phyloP scores from a whole-genome alignment of 2,329 filamentous ascomycete genomes.

The Diaporthe ampelina region DNA sequence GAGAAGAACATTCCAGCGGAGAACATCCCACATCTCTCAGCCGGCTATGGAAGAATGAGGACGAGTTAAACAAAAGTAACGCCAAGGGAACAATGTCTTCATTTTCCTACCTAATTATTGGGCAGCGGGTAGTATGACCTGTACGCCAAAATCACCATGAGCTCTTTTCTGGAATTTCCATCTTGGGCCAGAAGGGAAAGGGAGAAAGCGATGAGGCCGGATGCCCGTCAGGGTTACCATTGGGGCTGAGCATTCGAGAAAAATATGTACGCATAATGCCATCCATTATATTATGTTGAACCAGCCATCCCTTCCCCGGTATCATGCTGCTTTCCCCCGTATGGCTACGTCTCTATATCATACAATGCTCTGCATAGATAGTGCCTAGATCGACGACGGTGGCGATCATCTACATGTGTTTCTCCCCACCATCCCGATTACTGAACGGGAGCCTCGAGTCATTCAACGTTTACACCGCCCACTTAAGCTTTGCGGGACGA shows the following conservation, averaged over 20 bases:
- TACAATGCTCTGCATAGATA: too few species aligned
- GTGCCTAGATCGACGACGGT: neutral
- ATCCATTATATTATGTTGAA: too few species aligned
- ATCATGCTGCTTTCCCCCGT: too few species aligned
- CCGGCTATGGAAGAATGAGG: too few species aligned
- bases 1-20: too few species aligned
- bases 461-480: constrained; percentile 23
- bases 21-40: too few species aligned
- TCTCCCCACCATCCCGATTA: neutral
- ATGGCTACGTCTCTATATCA: too few species aligned
- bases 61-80: too few species aligned
- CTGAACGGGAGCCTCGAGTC: constrained; percentile 16
- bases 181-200: neutral
- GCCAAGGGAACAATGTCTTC: too few species aligned
- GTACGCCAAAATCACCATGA: neutral
- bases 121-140: too few species aligned
- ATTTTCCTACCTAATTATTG: too few species aligned
- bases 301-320: too few species aligned
- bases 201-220: neutral
- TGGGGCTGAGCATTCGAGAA: neutral
- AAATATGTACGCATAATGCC: neutral
- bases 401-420: neutral
- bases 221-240: neutral
- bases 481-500: neutral
- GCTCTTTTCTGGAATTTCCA: neutral